phyloP scores from a whole-genome alignment of 768 basidiomycete species.

The Lactifluus subvellereus region DNA sequence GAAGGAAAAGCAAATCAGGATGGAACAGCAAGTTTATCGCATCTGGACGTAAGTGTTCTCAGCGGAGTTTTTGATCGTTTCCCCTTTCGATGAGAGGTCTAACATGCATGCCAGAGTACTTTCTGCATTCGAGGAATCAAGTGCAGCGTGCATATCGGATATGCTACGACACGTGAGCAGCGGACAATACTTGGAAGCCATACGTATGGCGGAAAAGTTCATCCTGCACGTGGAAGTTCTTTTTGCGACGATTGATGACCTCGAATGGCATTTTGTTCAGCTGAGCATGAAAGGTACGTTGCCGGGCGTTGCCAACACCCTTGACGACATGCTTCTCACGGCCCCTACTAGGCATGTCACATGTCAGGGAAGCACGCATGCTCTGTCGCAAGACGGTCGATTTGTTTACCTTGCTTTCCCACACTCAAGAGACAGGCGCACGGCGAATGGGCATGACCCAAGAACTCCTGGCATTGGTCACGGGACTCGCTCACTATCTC shows the following conservation, averaged over 20 bases:
- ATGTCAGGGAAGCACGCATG: constrained; percentile 97
- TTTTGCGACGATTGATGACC: constrained; percentile 94
- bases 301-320: neutral
- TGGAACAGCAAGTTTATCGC: constrained; percentile 97
- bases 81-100: neutral
- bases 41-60: constrained; percentile 85
- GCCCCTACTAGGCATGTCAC: constrained; percentile 74
- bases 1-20: constrained; percentile 84
- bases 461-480: constrained; percentile 93
- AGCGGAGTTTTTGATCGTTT: neutral
- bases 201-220: constrained; percentile 97
- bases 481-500: constrained; percentile 97
- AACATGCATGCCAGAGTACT: constrained; percentile 55
- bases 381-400: constrained; percentile 98
- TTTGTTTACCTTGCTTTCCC: constrained; percentile 91
- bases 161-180: constrained; percentile 98
- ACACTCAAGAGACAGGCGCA: constrained; percentile 88
- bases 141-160: constrained; percentile 97
- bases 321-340: neutral
- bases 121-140: constrained; percentile 98
- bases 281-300: constrained; percentile 78
- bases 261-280: constrained; percentile 80
- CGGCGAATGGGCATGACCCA: constrained; percentile 95
- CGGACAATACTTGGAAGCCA: constrained; percentile 92
- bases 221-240: constrained; percentile 97